These are phyloP conservation scores for Solanum clarkiae DNA, from an alignment of 257 asterid genomes.

Conservation along the genomic window DNA sequence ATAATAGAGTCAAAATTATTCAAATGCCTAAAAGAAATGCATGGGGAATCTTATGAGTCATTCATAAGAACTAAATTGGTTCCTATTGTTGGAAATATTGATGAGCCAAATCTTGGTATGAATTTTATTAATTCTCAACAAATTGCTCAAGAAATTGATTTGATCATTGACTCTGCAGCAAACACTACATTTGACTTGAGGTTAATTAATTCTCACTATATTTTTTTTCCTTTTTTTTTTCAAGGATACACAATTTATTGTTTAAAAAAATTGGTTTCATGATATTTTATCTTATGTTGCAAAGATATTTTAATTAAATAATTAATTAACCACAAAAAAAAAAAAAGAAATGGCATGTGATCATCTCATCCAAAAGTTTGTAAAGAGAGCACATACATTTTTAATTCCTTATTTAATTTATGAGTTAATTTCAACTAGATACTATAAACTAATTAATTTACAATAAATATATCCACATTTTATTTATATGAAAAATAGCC, in stretches of 20 bases:
- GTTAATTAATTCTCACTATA: neutral
- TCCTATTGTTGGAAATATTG: neutral
- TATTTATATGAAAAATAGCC: too few species aligned
- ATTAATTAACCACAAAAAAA: too few species aligned
- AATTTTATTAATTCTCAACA: neutral
- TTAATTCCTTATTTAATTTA: neutral
- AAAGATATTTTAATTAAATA: too few species aligned
- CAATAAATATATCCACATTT: too few species aligned
- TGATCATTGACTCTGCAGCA: neutral
- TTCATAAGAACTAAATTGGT: neutral
- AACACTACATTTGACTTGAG: neutral
- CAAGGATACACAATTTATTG: neutral
- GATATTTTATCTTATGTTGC: neutral
- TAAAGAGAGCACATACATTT: accelerated
- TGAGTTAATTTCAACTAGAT: too few species aligned
- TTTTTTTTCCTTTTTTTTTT: neutral
- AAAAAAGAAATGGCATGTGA: neutral
- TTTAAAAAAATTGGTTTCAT: neutral
- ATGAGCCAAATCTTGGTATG: neutral
- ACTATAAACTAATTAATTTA: too few species aligned
- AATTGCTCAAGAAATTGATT: neutral
- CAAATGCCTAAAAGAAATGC: neutral
- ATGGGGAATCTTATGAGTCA: neutral
- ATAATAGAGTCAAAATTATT: neutral
- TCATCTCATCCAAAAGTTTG: neutral